Evolutionary conservation across 768 basidiomycete species (phyloP).

Genomic region (Neoboletus subvelutipes): DNA sequence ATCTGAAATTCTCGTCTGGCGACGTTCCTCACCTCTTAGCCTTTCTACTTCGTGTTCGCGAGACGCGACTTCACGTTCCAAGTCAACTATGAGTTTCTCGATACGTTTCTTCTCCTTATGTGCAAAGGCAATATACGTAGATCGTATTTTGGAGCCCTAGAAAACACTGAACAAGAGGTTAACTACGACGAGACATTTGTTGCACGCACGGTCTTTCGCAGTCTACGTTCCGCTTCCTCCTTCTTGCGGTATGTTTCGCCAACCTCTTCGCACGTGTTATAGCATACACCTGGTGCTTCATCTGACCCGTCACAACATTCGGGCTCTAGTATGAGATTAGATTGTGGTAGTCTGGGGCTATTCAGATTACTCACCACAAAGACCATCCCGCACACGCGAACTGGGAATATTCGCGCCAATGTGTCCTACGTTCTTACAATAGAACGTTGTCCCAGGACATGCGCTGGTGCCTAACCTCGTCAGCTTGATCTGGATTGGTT

Average conservation of each 20-base stretch:
- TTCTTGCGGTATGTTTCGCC: slow-evolving; percentile 69
- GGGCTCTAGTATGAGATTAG: slow-evolving; percentile 53
- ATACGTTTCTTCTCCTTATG: slow-evolving; percentile 86
- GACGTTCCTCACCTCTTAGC: slow-evolving; percentile 55
- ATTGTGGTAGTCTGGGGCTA: background rate
- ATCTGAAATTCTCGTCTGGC: background rate
- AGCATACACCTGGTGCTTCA: slow-evolving; percentile 78
- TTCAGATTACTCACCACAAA: slow-evolving; percentile 70
- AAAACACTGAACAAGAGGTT: background rate
- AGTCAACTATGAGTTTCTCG: slow-evolving; percentile 56
- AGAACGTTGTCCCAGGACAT: slow-evolving; percentile 73
- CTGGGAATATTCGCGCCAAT: slow-evolving; percentile 75
- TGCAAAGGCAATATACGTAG: slow-evolving; percentile 84
- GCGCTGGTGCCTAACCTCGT: slow-evolving; percentile 71
- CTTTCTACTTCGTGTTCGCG: slow-evolving; percentile 72
- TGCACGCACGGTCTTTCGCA: slow-evolving; percentile 70
- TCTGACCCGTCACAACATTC: slow-evolving; percentile 98
- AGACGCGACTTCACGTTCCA: slow-evolving; percentile 56
- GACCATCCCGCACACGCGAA: slow-evolving; percentile 86
- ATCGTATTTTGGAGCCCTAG: slow-evolving; percentile 89
- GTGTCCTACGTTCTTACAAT: slow-evolving; percentile 87
- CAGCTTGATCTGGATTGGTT: slow-evolving; percentile 5
- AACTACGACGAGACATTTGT: background rate
- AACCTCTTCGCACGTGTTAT: slow-evolving; percentile 71
- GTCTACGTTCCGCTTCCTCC: slow-evolving; percentile 70